These are phyloP conservation scores for Cercospora zeina DNA, from an alignment of 2,329 filamentous ascomycete species.

Conservation along the genomic window DNA sequence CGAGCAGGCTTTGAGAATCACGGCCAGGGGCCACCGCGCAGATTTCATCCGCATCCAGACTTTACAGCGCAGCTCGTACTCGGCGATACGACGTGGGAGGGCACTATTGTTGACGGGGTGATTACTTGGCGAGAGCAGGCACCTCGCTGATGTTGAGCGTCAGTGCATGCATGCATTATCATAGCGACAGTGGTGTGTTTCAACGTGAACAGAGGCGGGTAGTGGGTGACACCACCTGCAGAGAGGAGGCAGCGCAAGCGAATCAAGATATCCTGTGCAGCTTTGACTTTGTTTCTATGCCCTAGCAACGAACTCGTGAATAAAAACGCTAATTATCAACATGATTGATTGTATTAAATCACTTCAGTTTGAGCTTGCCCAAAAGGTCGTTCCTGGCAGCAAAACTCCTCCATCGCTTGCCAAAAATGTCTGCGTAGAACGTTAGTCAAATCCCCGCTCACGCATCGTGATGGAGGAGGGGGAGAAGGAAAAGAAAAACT, in stretches of 20 bases:
- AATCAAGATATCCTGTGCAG: conserved; percentile 2
- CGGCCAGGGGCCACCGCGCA: background rate
- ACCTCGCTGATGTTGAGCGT: conserved; percentile 3
- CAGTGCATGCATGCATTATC: background rate
- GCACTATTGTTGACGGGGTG: conserved; percentile 6
- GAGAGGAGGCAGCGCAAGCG: background rate
- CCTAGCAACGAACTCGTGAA: conserved; percentile 1
- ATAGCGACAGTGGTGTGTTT: background rate
- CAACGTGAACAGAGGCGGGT: background rate
- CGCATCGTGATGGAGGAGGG: background rate
- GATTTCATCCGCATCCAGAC: background rate
- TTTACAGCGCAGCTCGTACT: conserved; percentile 13
- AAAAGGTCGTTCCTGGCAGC: conserved; percentile 75
- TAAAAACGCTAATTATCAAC: background rate
- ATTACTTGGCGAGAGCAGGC: conserved; percentile 11
- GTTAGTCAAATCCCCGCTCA: background rate
- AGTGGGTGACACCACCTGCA: background rate
- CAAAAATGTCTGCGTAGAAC: conserved; percentile 65
- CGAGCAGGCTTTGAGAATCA: conserved; percentile 13
- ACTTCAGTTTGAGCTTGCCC: conserved; percentile 22
- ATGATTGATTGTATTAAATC: background rate
- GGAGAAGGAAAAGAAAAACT: conserved; percentile 41
- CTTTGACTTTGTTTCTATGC: background rate
- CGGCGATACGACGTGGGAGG: conserved; percentile 7
- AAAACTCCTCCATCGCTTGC: conserved; percentile 73